Evolutionary conservation across 768 basidiomycete species (phyloP), one percentile per base, ranked within the genome.

Genomic region (Sporobolomyces pararoseus): DNA sequence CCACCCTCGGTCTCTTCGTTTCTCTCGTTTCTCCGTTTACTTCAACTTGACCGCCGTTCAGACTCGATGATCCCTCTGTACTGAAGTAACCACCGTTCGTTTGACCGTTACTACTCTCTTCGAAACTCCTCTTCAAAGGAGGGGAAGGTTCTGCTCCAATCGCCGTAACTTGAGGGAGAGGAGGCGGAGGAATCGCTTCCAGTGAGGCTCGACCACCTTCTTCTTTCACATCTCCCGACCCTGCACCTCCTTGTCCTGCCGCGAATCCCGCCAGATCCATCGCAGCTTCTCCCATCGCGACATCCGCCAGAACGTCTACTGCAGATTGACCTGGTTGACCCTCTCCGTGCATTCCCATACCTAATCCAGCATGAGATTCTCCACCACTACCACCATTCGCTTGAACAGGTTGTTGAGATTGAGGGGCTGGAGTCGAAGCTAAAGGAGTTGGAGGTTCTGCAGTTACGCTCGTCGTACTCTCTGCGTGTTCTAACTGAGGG

Each of bases 281-380:
- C 29, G 64, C 69, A 2, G 69, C 69, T 59, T 70, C 69, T 35
- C 69, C 69, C 69, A 70, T 70, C n/a, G 69, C 69, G 14, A 70
- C 64, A 32, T 70, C 69, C 5, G 69, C 69, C 44, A 70, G 53
- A 7, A 70, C 64, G 53, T 70, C 69, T 23, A 70, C 69, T 4
- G 64, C 64, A 32, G 64, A 65, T 10, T 49, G 29, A 25, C 21
- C 63, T 35, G 37, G 29, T 14, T 31, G 25, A 23, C 59, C 59
- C 21, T 61, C 59, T 21, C 59, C 59, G 39, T 70, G 51, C 42
- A 32, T 46, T 35, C 51, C n/a, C 42, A 44, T 29, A 2, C 68
- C 68, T 21, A 70, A 62, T 7, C 68, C 68, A 0, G 51, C 63
- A 50, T 70, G 68, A 17, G 50, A 17, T 6, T 5, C 7, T 17